Evolutionary conservation across 2,329 filamentous ascomycete species (phyloP), one percentile per base, ranked within the genome.

Genomic region (Davidsoniella australis): DNA sequence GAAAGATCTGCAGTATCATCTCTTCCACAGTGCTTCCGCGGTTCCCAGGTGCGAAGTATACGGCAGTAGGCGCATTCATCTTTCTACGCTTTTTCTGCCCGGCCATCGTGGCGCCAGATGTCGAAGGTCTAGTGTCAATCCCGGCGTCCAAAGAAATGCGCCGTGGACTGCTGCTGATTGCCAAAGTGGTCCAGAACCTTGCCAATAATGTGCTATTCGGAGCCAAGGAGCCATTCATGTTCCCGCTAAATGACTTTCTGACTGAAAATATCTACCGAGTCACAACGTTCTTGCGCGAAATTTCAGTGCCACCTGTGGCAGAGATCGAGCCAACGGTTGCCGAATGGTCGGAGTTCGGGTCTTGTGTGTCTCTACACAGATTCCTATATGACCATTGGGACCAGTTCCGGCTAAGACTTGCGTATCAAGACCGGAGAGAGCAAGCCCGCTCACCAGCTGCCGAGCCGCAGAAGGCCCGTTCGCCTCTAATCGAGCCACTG

Each of bases 311-410:
- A 5, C 70, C 73, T 1, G 65, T 68, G n/a, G 60, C 62, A 6
- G 50, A 69, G 1, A 69, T 76, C 12, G 55, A 55, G 7, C 60
- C 63, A 5, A 55, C 59, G 12, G 59, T 64, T 38, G 62, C 62
- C 3, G 73, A 79, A 51, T 71, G 73, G 1, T 79, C 79, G 53
- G 79, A 82, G 59, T 82, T 83, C 57, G 78, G 79, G 29, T 81
- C 78, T n/a, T 80, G 78, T 53, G 78, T 83, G 18, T 73, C 78
- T 2, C 64, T 83, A 12, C 79, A 83, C 61, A 68, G 78, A 39
- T 83, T 82, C 56, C 62, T 83, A 9, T 83, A 82, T 56, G 79
- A 83, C 53, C 76, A 83, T 54, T 82, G 78, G 78, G 79, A 83
- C 54, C 76, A 79, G 54, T 73, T 83, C 16, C 68, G 76, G 43